phyloP scores from a whole-genome alignment of 2,329 filamentous ascomycete genomes.

The Bipolaris sorokiniana region DNA sequence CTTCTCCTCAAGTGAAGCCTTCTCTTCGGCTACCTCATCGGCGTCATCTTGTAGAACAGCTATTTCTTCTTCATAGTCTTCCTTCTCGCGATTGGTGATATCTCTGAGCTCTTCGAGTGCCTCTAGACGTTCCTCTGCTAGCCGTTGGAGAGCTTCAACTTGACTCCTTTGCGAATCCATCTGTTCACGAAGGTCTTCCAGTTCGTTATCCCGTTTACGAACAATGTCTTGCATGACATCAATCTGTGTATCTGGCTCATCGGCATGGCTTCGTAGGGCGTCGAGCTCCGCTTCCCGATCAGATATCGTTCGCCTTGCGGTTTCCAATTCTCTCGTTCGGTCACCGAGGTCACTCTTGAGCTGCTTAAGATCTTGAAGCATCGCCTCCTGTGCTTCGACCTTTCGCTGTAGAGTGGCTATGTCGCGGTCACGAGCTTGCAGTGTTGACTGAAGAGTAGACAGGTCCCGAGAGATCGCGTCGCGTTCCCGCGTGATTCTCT shows the following conservation, averaged over 20 bases:
- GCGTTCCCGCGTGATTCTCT: conserved; percentile 43
- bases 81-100: conserved; percentile 51
- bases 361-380: conserved; percentile 40
- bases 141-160: conserved; percentile 40
- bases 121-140: conserved; percentile 45
- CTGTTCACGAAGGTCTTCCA: conserved; percentile 61
- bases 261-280: conserved; percentile 41
- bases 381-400: conserved; percentile 37
- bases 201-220: conserved; percentile 55
- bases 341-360: conserved; percentile 39
- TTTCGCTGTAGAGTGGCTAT: conserved; percentile 40
- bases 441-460: conserved; percentile 33
- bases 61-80: conserved; percentile 64
- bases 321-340: conserved; percentile 46
- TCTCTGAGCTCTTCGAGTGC: conserved; percentile 61
- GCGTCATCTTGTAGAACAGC: conserved; percentile 53
- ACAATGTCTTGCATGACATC: conserved; percentile 53
- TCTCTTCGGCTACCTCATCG: conserved; percentile 55
- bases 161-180: conserved; percentile 41
- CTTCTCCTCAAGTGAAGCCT: conserved; percentile 65
- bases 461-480: conserved; percentile 42
- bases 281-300: conserved; percentile 49
- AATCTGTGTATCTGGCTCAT: conserved; percentile 49
- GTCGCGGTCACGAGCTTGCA: conserved; percentile 45
- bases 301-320: conserved; percentile 41